These are phyloP conservation scores for Macadamia tetraphylla DNA, from an alignment of 164 flowering plant genomes.

Conservation along the genomic window DNA sequence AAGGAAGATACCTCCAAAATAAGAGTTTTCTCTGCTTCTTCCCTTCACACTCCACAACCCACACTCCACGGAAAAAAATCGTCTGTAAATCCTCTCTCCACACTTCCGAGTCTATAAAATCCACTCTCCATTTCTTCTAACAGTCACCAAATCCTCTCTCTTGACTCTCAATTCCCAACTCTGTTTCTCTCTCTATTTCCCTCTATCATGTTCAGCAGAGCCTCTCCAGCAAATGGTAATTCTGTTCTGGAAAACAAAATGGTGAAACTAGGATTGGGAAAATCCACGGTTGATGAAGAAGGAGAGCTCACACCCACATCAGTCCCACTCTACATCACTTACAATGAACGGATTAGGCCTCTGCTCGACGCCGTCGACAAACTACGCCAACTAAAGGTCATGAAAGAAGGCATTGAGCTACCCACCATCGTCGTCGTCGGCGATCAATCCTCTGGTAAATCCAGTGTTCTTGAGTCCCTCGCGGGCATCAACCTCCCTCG, in stretches of 20 bases:
- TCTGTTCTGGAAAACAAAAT: neutral
- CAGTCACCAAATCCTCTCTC: no score
- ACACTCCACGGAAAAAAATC: no score
- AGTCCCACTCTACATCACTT: neutral
- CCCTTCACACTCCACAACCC: no score
- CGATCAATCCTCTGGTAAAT: constrained; percentile 7
- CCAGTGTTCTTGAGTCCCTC: constrained; percentile 5
- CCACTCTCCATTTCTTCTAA: no score
- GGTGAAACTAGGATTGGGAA: neutral
- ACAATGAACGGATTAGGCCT: constrained; percentile 13
- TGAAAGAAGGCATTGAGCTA: neutral
- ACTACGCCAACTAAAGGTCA: constrained; percentile 6
- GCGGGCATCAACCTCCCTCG: constrained; percentile 2
- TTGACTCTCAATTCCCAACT: no score
- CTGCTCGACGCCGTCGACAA: constrained; percentile 17
- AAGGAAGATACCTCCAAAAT: no score
- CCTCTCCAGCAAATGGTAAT: neutral
- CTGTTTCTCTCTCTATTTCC: no score
- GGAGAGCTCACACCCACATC: neutral
- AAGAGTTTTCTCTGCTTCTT: no score
- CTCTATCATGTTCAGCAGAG: no score
- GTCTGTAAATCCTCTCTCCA: no score
- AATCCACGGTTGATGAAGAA: neutral
- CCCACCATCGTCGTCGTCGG: constrained; percentile 5
- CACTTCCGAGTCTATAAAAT: no score